Evolutionary conservation across 2,329 filamentous ascomycete species (phyloP).

Genomic region (Aspergillus ochraceoroseus): DNA sequence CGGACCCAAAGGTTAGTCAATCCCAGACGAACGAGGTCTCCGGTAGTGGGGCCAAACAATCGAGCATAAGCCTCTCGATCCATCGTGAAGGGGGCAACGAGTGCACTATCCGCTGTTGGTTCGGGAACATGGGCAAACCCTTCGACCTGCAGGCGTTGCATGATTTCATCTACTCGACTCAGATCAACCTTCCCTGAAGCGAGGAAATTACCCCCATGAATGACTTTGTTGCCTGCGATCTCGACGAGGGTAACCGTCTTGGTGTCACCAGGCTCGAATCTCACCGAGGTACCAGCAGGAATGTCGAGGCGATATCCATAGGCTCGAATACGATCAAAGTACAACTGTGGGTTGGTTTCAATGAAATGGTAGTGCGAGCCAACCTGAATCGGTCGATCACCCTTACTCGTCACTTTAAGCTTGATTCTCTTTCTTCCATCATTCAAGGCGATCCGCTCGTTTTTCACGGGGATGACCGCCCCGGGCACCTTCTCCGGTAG

Average conservation of each 20-base stretch:
- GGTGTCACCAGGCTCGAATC: constrained; percentile 89
- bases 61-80: constrained; percentile 71
- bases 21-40: constrained; percentile 76
- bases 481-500: constrained; percentile 67
- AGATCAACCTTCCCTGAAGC: constrained; percentile 68
- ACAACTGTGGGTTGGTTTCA: constrained; percentile 84
- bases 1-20: constrained; percentile 84
- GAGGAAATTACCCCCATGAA: constrained; percentile 76
- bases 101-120: constrained; percentile 52
- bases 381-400: constrained; percentile 83
- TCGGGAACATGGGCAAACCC: constrained; percentile 75
- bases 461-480: constrained; percentile 68
- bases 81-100: constrained; percentile 63
- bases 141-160: constrained; percentile 61
- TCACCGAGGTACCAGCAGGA: constrained; percentile 80
- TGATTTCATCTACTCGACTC: constrained; percentile 59
- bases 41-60: constrained; percentile 92
- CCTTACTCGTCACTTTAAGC: constrained; percentile 75
- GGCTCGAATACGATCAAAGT: constrained; percentile 76
- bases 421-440: constrained; percentile 66
- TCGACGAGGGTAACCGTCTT: constrained; percentile 88
- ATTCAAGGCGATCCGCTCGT: constrained; percentile 64
- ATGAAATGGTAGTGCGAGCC: constrained; percentile 96
- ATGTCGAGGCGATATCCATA: constrained; percentile 89
- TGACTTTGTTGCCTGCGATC: constrained; percentile 73